Base-by-base conservation (phyloP, 257 asterid species). In the Ilex asprella region DNA sequence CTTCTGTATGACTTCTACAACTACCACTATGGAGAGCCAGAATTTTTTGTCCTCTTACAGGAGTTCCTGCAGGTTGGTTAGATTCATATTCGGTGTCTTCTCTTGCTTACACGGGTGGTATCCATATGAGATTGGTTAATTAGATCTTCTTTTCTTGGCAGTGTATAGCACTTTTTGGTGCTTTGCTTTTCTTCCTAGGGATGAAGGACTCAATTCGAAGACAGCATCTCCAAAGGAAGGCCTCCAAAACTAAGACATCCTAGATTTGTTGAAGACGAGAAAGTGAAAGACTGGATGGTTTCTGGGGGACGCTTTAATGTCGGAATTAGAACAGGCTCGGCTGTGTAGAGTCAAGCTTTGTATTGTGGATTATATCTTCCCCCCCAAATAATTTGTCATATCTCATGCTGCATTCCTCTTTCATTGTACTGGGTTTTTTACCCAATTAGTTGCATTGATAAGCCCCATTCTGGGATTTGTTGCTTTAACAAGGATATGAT, bases 31-130 rank as follows among this genome's bases (percentile, higher is more conserved):
- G 88, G 84, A 10, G 74, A 71, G 70, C 79, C 85, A 16, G 74
- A 83, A 46, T 83, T 77, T 68, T 68, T 74, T 67, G 43, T 63
- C 58, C 75, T 72, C 54, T 64, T 86, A 41, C 70, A 71, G 15
- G 96, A 84, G 56, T 83, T 89, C 72, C 76, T 89, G 43, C 99
- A 86, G 98, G 98, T 91, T 30, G 3, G 55, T 49, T 31, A 35
- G 41, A 27, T 53, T 29, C 16, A 5, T 31, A 16, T 14, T 54
- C 67, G 57, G 39, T 31, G 11, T 31, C 13, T 51, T 61, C 21
- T 64, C n/a, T 0, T 11, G 41, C 41, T 39, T 21, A 3, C 1
- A 10, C 39, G n/a, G 29, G 14, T 39, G 52, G 2, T 46, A 46
- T 46, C 12, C 41, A 50, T 12, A 27, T 3, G 30, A 47, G 10